Evolutionary conservation across 768 basidiomycete genomes (phyloP).

Genomic region (Peribolospora kevripleyi): DNA sequence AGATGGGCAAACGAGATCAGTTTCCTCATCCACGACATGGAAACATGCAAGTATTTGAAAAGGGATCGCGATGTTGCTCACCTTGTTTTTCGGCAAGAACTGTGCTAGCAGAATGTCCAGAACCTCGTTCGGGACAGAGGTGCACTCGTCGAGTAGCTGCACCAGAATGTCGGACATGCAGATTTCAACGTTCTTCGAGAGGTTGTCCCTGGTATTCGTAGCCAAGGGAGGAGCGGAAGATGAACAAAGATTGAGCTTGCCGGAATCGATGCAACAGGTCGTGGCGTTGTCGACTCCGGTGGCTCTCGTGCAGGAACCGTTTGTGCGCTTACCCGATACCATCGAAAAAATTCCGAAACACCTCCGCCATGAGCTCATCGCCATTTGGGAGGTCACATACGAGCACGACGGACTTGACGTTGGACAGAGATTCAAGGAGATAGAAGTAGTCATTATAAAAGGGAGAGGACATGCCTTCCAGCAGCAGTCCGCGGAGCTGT

Average conservation of each 20-base stretch:
- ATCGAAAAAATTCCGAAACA: slow-evolving; percentile 61
- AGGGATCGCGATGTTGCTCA: slow-evolving; percentile 19
- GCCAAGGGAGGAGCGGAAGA: slow-evolving; percentile 13
- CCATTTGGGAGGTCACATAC: slow-evolving; percentile 71
- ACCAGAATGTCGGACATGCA: slow-evolving; percentile 74
- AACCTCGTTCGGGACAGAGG: slow-evolving; percentile 48
- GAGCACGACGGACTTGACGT: slow-evolving; percentile 81
- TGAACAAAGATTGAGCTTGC: background rate
- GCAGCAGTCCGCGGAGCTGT: slow-evolving; percentile 30
- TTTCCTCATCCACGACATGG: background rate
- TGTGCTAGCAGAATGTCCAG: slow-evolving; percentile 62
- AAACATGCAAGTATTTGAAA: slow-evolving; percentile 4
- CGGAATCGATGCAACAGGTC: background rate
- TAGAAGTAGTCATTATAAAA: slow-evolving; percentile 73
- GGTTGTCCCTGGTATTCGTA: slow-evolving; percentile 27
- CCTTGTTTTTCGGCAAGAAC: slow-evolving; percentile 49
- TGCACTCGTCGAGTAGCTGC: slow-evolving; percentile 67
- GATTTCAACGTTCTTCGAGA: slow-evolving; percentile 58
- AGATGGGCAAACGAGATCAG: slow-evolving; percentile 1
- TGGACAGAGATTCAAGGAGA: slow-evolving; percentile 74
- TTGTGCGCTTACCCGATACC: slow-evolving; percentile 32
- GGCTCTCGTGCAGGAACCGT: too few species aligned
- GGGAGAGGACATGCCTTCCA: background rate
- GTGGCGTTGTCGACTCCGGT: background rate
- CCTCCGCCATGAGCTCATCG: slow-evolving; percentile 57